Evolutionary conservation across 1,284 basidiomycete species (phyloP), one percentile per base, ranked within the genome.

Genomic region (Caloboletus firmus): DNA sequence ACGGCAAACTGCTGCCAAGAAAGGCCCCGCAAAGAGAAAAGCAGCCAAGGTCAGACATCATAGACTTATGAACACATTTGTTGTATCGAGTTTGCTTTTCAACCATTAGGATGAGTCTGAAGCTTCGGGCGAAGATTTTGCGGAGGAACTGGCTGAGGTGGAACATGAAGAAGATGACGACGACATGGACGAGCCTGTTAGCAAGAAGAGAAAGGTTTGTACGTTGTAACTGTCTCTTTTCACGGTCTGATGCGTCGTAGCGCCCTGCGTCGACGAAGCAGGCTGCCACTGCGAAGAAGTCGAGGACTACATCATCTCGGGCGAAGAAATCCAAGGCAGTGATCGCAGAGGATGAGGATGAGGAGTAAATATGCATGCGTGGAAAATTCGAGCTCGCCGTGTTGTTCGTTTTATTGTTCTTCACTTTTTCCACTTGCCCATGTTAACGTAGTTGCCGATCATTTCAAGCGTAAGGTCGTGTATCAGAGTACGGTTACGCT

Each of bases 1-100:
- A 18, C 63, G 62, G 13, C 64, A 49, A 42, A 0, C 26, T 0
- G 51, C 59, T 30, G 45, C 65, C 20, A 76, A 72, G 62, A 69
- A 58, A 45, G 32, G 34, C 1, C 26, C 63, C n/a, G 2, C 49
- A 2, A 72, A 68, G 62, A 71, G 59, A 44, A 69, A 63, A 15
- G 65, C 52, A n/a, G 15, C 69, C 5, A 76, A 71, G 68, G 76
- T 77, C 52, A 68, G 72, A 58, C 51, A 9, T 15, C 41, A 9
- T 36, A 6, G 2, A 42, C 36, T 39, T 4, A 7, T 20, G 12
- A 10, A 9, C 17, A 6, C 3, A 11, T 24, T 18, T 17, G 11
- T 34, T 12, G n/a, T 54, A 9, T n/a, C 49, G 44, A 51, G n/a
- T 28, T 37, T n/a, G 3, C 18, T 37, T 48, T 26, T 37, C 5